These are phyloP conservation scores for Phtheirospermum japonicum DNA, from an alignment of 257 asterid species.

Conservation along the genomic window DNA sequence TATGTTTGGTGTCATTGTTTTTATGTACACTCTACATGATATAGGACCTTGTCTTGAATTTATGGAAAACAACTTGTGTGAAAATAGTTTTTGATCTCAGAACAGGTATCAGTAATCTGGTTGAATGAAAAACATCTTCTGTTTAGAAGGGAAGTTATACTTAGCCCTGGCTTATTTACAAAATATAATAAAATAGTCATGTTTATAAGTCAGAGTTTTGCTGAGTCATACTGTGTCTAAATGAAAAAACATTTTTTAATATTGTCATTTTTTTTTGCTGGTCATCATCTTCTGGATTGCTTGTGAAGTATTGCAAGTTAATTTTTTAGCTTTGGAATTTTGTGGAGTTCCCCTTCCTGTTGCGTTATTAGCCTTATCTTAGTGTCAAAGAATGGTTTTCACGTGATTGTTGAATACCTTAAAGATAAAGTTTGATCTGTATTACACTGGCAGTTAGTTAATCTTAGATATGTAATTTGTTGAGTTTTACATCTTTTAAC, in stretches of 20 bases:
- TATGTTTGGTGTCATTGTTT: too few species aligned
- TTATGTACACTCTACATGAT: slow-evolving; percentile 5
- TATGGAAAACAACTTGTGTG: not conserved
- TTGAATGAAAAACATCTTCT: not conserved
- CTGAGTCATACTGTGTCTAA: slow-evolving; percentile 6
- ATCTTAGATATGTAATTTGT: too few species aligned
- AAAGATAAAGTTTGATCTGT: not conserved
- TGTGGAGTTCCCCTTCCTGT: not conserved
- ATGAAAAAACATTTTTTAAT: too few species aligned
- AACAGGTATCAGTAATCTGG: slow-evolving; percentile 14
- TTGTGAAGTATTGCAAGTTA: slow-evolving; percentile 7
- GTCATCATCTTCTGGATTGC: slow-evolving; percentile 11
- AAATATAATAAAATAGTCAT: not conserved
- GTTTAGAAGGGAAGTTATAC: slow-evolving; percentile 12
- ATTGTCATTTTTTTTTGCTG: slow-evolving; percentile 9
- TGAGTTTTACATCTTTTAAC: too few species aligned
- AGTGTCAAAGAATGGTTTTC: slow-evolving; percentile 3
- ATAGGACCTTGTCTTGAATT: slow-evolving; percentile 11
- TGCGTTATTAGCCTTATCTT: slow-evolving; percentile 7
- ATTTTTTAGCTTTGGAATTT: not conserved
- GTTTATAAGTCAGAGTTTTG: slow-evolving; percentile 11
- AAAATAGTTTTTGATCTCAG: slow-evolving; percentile 4
- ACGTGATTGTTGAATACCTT: not conserved
- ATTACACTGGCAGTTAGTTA: not conserved
- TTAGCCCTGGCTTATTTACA: slow-evolving; percentile 7